A percentile compares a stretch with the other conserved stretches of the same genome.
Evolutionary conservation across 2,329 filamentous ascomycete genomes (phyloP).

Genomic region (Neopestalotiopsis sp.): DNA sequence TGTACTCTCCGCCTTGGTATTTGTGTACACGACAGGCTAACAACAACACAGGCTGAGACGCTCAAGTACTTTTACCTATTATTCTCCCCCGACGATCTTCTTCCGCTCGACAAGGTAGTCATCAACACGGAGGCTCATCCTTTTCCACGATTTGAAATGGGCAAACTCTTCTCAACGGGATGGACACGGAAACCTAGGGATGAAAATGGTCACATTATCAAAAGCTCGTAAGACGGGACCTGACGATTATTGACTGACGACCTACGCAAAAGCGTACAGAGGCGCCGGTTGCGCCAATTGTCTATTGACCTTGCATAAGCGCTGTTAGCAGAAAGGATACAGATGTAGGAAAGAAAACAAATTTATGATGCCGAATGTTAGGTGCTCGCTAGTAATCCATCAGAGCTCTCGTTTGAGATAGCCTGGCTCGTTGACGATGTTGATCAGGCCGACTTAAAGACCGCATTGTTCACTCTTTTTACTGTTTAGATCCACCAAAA

Average conservation of each 20-base stretch:
- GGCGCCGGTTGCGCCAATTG: background rate
- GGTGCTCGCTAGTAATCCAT: no score
- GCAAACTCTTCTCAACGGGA: slow-evolving; percentile 76
- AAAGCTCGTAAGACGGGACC: background rate
- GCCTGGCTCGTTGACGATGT: no score
- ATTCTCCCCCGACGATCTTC: slow-evolving; percentile 81
- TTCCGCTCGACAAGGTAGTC: slow-evolving; percentile 86
- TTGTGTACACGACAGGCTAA: slow-evolving; percentile 17
- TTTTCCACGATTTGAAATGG: slow-evolving; percentile 85
- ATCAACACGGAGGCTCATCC: slow-evolving; percentile 97
- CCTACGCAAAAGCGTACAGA: background rate
- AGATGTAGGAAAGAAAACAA: no score
- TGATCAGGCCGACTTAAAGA: no score
- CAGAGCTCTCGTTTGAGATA: no score
- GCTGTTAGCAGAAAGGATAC: no score
- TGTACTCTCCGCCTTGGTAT: background rate
- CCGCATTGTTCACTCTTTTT: no score
- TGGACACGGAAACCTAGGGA: slow-evolving; percentile 75
- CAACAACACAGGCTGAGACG: slow-evolving; percentile 77
- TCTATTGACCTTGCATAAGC: no score
- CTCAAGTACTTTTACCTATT: slow-evolving; percentile 97
- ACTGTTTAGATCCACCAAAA: no score
- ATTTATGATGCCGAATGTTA: no score
- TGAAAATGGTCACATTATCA: slow-evolving; percentile 44
- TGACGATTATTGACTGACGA: background rate